Conservation (phyloP, 768 basidiomycete species). For the Leucocoprinus leucothites region DNA sequence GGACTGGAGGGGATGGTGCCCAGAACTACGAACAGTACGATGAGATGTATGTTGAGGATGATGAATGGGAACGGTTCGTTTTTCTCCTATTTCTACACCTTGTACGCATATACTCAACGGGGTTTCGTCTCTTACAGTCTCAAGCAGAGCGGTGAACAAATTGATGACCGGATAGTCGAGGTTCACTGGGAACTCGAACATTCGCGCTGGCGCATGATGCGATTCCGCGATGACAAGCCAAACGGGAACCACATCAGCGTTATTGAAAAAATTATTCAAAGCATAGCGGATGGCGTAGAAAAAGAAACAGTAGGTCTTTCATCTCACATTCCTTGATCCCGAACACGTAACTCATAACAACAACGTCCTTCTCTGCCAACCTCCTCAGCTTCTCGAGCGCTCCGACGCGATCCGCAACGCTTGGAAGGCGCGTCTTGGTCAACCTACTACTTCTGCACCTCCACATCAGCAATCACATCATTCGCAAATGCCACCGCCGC, state of each 20-base stretch:
- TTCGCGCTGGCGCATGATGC: conserved; percentile 83
- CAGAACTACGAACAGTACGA: conserved; percentile 80
- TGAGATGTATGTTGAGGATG: conserved; percentile 78
- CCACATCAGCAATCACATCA: conserved; percentile 22
- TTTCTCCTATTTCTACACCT: conserved; percentile 1
- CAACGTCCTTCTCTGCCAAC: background rate
- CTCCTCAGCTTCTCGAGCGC: conserved; percentile 67
- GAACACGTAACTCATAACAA: background rate
- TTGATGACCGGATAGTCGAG: conserved; percentile 93
- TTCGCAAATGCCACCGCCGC: conserved; percentile 16
- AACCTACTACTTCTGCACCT: conserved; percentile 18
- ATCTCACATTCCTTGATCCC: background rate
- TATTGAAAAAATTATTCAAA: conserved; percentile 86
- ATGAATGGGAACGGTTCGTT: conserved; percentile 90
- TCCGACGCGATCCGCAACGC: conserved; percentile 61
- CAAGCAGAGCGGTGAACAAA: conserved; percentile 80
- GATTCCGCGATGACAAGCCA: conserved; percentile 92
- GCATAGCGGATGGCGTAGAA: conserved; percentile 93
- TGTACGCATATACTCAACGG: background rate
- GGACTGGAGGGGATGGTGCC: conserved; percentile 66
- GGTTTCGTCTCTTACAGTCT: conserved; percentile 64
- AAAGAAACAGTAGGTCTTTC: conserved; percentile 62
- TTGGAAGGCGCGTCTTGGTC: conserved; percentile 67
- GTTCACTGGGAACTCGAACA: conserved; percentile 80
- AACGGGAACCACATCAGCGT: conserved; percentile 85